Conservation (phyloP, 495 filamentous ascomycete species). For the Annulohypoxylon maeteangense region DNA sequence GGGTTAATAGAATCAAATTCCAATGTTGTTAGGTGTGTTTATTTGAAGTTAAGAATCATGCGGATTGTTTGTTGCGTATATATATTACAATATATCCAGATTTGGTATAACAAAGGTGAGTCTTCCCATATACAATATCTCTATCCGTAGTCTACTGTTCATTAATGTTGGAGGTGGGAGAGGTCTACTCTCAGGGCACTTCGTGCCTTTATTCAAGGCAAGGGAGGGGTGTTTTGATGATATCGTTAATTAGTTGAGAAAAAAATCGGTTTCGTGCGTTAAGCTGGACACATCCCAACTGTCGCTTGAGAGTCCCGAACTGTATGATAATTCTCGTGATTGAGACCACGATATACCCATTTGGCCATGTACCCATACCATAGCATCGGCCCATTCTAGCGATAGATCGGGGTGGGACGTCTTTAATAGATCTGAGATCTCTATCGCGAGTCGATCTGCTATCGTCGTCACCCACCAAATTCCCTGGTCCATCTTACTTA, state of each 20-base stretch:
- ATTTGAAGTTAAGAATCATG: background rate
- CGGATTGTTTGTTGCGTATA: background rate
- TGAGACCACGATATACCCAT: slow-evolving; percentile 8
- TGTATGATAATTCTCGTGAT: slow-evolving; percentile 15
- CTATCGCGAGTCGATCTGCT: slow-evolving; percentile 22
- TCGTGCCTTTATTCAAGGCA: background rate
- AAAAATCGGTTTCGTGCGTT: background rate
- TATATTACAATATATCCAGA: background rate
- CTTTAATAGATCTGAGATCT: slow-evolving; percentile 39
- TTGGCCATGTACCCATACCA: slow-evolving; percentile 15
- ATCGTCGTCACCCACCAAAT: slow-evolving; percentile 35
- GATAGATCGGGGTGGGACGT: slow-evolving; percentile 12
- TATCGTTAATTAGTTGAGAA: background rate
- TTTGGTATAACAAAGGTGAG: background rate
- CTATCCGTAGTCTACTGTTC: background rate
- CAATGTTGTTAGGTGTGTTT: too few relatives aligned
- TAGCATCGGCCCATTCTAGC: slow-evolving; percentile 28
- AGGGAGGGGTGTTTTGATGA: background rate
- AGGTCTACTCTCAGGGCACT: background rate
- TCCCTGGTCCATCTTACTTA: slow-evolving; percentile 24
- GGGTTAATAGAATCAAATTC: background rate
- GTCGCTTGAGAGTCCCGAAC: background rate
- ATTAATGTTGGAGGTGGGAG: background rate
- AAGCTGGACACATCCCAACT: background rate
- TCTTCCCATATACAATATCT: background rate